phyloP scores from a whole-genome alignment of 176 grass and related monocot species.

The Triticum dicoccoides region DNA sequence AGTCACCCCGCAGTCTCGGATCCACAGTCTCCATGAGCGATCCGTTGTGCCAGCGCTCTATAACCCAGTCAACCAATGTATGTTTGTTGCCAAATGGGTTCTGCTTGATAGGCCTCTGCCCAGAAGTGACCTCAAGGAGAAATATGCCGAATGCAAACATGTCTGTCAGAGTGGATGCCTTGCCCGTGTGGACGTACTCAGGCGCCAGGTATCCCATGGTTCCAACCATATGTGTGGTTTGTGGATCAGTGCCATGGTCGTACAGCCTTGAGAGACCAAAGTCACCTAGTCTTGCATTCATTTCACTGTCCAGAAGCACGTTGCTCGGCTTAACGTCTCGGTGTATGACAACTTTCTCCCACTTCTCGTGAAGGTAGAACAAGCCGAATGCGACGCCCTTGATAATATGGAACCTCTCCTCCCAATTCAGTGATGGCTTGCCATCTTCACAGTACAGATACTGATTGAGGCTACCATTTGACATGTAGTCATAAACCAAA shows the following conservation, averaged over 20 bases:
- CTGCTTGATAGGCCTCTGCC: slow-evolving; percentile 16
- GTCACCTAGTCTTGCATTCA: slow-evolving; percentile 33
- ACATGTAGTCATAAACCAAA: slow-evolving; percentile 34
- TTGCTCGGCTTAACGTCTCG: slow-evolving; percentile 34
- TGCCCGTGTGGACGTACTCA: slow-evolving; percentile 25
- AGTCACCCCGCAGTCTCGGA: background rate
- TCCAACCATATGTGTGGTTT: background rate
- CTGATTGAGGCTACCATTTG: slow-evolving; percentile 7
- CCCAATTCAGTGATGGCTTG: background rate
- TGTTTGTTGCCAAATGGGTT: background rate
- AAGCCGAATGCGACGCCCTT: slow-evolving; percentile 17
- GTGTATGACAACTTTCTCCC: slow-evolving; percentile 38
- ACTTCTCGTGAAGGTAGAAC: slow-evolving; percentile 38
- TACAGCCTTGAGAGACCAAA: slow-evolving; percentile 39
- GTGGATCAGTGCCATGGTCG: slow-evolving; percentile 23
- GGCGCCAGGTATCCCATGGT: slow-evolving; percentile 39
- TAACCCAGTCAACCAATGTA: slow-evolving; percentile 23
- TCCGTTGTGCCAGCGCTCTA: slow-evolving; percentile 1
- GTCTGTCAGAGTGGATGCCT: slow-evolving; percentile 5
- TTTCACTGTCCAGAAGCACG: slow-evolving; percentile 22
- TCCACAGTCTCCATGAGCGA: background rate
- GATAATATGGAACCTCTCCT: background rate
- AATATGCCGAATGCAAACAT: slow-evolving; percentile 33
- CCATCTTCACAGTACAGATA: background rate
- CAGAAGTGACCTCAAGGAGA: slow-evolving; percentile 25